Evolutionary conservation across 1,139 yeast species (phyloP).

Genomic region (Hyphopichia pseudoburtonii): DNA sequence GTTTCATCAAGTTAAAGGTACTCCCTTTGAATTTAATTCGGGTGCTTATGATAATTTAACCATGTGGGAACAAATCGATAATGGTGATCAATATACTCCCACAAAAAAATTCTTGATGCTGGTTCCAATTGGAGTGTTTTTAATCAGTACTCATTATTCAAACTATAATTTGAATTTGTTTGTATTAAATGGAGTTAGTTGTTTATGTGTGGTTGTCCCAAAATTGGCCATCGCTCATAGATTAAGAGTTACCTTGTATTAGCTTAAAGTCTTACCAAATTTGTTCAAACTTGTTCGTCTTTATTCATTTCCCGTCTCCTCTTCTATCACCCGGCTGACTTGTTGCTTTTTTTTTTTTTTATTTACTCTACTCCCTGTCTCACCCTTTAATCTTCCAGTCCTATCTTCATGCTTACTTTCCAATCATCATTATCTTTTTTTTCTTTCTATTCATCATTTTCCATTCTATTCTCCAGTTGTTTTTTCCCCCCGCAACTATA

Average conservation of each 20-base stretch:
- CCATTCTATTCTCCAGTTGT: too few relatives aligned
- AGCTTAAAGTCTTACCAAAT: constrained; percentile 2
- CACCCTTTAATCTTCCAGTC: too few relatives aligned
- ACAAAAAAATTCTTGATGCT: constrained; percentile 88
- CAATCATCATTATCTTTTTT: too few relatives aligned
- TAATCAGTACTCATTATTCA: constrained; percentile 88
- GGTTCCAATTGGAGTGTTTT: constrained; percentile 85
- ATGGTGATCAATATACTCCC: constrained; percentile 97
- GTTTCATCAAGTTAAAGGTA: constrained; percentile 96
- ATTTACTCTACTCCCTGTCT: not conserved
- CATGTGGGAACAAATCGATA: constrained; percentile 98
- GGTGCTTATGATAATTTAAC: constrained; percentile 96
- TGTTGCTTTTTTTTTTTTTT: not conserved
- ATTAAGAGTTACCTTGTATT: constrained; percentile 62
- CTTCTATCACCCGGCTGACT: too few relatives aligned
- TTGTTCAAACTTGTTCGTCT: not conserved
- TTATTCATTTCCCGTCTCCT: not conserved
- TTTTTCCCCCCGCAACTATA: too few relatives aligned
- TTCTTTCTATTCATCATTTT: too few relatives aligned
- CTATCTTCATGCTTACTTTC: too few relatives aligned
- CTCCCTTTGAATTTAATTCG: constrained; percentile 93
- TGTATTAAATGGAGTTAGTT: constrained; percentile 74
- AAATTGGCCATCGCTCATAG: constrained; percentile 83
- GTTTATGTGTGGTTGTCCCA: constrained; percentile 82
- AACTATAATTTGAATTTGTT: constrained; percentile 80